A percentile compares a stretch with the other conserved stretches of the same genome.
These are phyloP conservation scores for Chlorella sorokiniana DNA, from an alignment of 139 green algal species.

Conservation along the genomic window DNA sequence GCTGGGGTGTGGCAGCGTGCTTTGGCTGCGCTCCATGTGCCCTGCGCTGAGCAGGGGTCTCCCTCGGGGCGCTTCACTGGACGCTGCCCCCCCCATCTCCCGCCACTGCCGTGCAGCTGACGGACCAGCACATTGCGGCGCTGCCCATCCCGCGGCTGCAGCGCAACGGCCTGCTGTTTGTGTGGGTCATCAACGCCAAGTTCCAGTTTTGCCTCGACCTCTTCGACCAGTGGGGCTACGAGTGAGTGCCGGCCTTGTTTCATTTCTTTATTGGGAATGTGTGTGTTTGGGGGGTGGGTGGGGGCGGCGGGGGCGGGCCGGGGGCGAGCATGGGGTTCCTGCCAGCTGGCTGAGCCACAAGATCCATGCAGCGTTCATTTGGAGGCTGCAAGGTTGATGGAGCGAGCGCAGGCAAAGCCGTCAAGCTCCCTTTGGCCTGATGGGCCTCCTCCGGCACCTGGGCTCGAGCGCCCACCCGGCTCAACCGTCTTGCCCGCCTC, in stretches of 20 bases:
- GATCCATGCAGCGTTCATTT: too few relatives aligned
- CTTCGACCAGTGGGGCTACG: slow-evolving; percentile 93
- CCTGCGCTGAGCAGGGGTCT: not conserved
- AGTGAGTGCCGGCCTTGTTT: slow-evolving; percentile 39
- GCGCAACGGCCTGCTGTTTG: slow-evolving; percentile 80
- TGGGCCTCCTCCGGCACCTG: too few relatives aligned
- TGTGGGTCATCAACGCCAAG: slow-evolving; percentile 97
- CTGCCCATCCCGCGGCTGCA: slow-evolving; percentile 86
- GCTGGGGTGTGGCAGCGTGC: too few relatives aligned
- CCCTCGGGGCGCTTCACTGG: not conserved
- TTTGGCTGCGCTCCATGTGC: too few relatives aligned
- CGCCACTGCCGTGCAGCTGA: slow-evolving; percentile 9
- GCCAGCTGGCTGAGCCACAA: not conserved
- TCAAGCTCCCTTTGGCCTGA: too few relatives aligned
- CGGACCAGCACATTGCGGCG: slow-evolving; percentile 77
- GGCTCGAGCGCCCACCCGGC: too few relatives aligned
- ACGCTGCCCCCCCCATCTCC: not conserved
- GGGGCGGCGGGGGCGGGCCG: not conserved
- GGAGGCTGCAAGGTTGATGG: too few relatives aligned
- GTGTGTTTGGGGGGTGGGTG: not conserved
- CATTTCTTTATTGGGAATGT: not conserved
- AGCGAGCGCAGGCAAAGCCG: too few relatives aligned
- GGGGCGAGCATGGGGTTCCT: too few relatives aligned
- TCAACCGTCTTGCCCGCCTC: not conserved
- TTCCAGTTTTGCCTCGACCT: slow-evolving; percentile 89